phyloP scores from a whole-genome alignment of 768 basidiomycete species.

The Leccinum variicolor region DNA sequence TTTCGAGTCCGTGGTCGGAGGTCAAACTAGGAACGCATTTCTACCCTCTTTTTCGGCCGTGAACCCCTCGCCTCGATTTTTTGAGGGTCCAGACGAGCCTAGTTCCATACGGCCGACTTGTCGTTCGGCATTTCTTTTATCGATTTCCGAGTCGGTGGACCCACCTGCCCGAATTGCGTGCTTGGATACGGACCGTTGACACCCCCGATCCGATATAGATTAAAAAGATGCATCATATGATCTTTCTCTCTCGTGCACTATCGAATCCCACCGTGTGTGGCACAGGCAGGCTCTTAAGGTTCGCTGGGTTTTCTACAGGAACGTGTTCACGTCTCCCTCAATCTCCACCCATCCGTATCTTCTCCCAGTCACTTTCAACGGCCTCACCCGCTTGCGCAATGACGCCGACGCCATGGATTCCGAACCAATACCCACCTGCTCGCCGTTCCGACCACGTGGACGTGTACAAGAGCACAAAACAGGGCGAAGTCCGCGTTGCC shows the following conservation, averaged over 20 bases:
- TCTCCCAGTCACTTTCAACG: background rate
- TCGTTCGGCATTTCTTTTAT: conserved; percentile 11
- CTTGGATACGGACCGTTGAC: conserved; percentile 26
- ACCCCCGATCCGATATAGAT: conserved; percentile 29
- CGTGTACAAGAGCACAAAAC: conserved; percentile 59
- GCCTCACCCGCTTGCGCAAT: conserved; percentile 24
- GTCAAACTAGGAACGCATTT: conserved; percentile 7
- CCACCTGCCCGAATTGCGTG: conserved; percentile 14
- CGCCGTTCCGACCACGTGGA: conserved; percentile 67
- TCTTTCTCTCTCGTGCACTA: conserved; percentile 4
- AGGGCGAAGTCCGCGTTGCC: conserved; percentile 58
- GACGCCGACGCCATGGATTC: conserved; percentile 47
- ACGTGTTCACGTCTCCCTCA: conserved; percentile 4
- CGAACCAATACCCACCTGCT: conserved; percentile 59
- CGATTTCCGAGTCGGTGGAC: conserved; percentile 10
- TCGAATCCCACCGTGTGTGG: conserved; percentile 20
- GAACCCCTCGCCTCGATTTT: background rate
- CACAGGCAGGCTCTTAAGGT: conserved; percentile 20
- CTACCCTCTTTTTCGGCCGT: background rate
- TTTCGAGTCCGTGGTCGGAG: background rate
- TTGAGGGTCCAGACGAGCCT: background rate
- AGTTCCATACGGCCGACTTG: background rate
- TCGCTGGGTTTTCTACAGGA: conserved; percentile 9
- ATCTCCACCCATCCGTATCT: conserved; percentile 3
- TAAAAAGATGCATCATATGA: conserved; percentile 17